Evolutionary conservation across 805 yeast species (phyloP), one percentile per base, ranked within the genome.

Genomic region (Candida lessepsii): DNA sequence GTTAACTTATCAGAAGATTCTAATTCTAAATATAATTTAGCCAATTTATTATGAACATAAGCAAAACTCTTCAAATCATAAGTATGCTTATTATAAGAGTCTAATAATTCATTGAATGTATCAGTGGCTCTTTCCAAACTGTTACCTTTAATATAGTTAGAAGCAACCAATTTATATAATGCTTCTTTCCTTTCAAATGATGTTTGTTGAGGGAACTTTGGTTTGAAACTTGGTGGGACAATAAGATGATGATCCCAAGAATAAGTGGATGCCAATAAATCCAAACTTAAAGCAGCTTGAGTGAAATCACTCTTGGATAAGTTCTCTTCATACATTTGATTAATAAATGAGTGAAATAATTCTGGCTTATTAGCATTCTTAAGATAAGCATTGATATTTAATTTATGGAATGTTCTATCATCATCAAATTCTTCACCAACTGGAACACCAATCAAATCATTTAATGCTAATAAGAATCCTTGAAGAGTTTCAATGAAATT

Each of bases 211-310:
- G 95, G 93, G 58, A 88, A 75, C 38, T 74, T 74, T 3, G 95
- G 95, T 52, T 76, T 76, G 41, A 65, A 59, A 39, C 82, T 73
- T 5, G 80, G 64, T 1, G 86, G 78, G 21, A 86, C 59, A 5
- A 62, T 53, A 21, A 69, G 70, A 41, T 76, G 78, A 38, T 77
- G 79, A 47, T 76, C 76, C 96, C 96, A 88, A 6, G 71, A 66
- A 58, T 80, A 85, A 2, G 91, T 83, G 16, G 81, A 71, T 0
- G 95, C 93, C 50, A 88, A 70, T 42, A 86, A 68, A 56, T 84
- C 89, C 51, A 87, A 70, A 51, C 89, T 78, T 46, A 88, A 71
- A 3, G 91, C 96, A 6, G 95, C 95, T 63, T 88, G 96, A 23
- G 83, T 81, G 54, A 59, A 77, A 54, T 86, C 86, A 17, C 66